phyloP scores from a whole-genome alignment of 495 filamentous ascomycete species.

The Xylaria telfairii region DNA sequence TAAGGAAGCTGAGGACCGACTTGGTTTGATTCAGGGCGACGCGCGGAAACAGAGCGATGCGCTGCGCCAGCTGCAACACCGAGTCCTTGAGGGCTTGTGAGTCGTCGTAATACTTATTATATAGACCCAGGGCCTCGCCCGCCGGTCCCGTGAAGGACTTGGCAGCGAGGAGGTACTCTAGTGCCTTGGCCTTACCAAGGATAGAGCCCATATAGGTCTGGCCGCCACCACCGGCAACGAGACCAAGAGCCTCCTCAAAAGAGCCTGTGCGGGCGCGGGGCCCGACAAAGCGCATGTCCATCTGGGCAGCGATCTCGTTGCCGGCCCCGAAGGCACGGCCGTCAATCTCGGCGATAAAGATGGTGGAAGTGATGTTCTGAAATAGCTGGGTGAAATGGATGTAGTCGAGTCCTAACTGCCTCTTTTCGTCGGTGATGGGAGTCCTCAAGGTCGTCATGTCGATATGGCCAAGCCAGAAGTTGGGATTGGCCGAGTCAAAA shows the following conservation, averaged over 20 bases:
- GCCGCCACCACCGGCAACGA: not conserved
- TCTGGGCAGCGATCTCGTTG: slow-evolving; percentile 32
- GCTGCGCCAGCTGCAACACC: slow-evolving; percentile 16
- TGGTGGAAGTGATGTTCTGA: slow-evolving; percentile 25
- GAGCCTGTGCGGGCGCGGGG: slow-evolving; percentile 29
- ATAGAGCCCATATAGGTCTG: not conserved
- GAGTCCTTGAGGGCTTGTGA: slow-evolving; percentile 12
- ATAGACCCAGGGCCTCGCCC: slow-evolving; percentile 22
- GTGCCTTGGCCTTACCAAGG: not conserved
- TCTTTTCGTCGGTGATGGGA: not conserved
- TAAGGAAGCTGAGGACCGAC: slow-evolving; percentile 11
- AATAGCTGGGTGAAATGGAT: slow-evolving; percentile 17
- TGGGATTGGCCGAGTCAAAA: slow-evolving; percentile 31
- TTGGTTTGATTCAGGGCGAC: slow-evolving; percentile 21
- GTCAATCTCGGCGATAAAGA: slow-evolving; percentile 40
- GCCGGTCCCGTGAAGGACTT: not conserved
- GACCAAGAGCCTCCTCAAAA: slow-evolving; percentile 21
- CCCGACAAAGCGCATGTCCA: slow-evolving; percentile 42
- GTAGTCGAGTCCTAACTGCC: not conserved
- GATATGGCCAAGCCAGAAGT: slow-evolving; percentile 35
- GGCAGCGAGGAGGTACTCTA: not conserved
- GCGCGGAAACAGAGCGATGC: slow-evolving; percentile 17
- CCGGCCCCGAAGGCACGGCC: slow-evolving; percentile 35
- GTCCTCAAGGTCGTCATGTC: slow-evolving; percentile 21
- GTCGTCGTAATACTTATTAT: slow-evolving; percentile 25